A percentile compares a stretch with the other conserved stretches of the same genome.
phyloP scores from a whole-genome alignment of 2,329 filamentous ascomycete genomes.

The Neoarthrinium moseri region DNA sequence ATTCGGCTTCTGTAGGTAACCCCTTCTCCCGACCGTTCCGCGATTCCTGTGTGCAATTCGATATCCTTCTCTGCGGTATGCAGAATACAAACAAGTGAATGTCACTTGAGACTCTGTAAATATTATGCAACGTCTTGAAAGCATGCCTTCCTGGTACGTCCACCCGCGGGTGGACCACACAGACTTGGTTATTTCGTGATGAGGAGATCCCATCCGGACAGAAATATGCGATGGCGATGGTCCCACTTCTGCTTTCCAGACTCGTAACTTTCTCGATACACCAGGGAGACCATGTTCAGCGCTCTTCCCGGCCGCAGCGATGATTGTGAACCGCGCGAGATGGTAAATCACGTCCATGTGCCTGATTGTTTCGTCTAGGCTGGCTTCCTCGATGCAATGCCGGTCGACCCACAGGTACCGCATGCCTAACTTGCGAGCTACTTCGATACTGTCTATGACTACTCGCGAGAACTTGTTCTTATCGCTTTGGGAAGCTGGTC shows the following conservation, averaged over 20 bases:
- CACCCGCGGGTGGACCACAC: neutral
- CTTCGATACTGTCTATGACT: neutral
- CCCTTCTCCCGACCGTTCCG: neutral
- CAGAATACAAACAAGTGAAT: neutral
- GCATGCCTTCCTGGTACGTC: neutral
- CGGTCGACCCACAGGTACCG: neutral
- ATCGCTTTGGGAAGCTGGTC: no score
- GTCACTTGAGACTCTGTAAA: neutral
- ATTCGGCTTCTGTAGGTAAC: no score
- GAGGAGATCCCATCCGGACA: neutral
- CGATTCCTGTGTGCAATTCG: no score
- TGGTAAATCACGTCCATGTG: neutral
- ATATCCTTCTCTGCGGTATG: neutral
- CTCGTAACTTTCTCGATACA: neutral
- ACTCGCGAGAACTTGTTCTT: neutral
- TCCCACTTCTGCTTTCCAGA: neutral
- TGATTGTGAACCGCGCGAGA: neutral
- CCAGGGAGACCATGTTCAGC: neutral
- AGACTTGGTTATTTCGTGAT: neutral
- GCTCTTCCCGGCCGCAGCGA: neutral
- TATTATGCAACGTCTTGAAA: neutral
- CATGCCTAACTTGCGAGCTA: neutral
- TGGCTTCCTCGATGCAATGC: neutral
- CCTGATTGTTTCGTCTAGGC: neutral
- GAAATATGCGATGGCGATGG: neutral